Conservation (phyloP, 1,284 basidiomycete genomes). For the Coriolopsis trogii region DNA sequence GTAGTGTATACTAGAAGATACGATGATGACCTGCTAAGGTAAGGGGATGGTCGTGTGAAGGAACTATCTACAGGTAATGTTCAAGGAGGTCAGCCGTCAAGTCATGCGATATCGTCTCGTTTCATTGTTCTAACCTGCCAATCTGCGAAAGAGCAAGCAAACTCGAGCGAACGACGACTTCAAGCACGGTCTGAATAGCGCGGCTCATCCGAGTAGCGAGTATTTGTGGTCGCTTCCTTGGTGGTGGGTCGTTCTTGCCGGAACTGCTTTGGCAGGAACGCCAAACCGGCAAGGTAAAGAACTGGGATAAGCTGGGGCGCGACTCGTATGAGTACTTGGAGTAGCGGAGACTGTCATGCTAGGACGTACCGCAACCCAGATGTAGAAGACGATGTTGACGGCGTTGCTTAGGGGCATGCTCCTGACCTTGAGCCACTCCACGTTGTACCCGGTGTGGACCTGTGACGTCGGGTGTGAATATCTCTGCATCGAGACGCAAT, state of each 20-base stretch:
- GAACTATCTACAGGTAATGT: background rate
- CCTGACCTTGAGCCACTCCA: slow-evolving; percentile 49
- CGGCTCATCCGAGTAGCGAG: slow-evolving; percentile 6
- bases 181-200: slow-evolving; percentile 8
- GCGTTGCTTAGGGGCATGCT: slow-evolving; percentile 42
- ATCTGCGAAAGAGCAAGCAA: background rate
- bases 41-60: too few relatives aligned
- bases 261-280: slow-evolving; percentile 49
- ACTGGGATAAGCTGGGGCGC: slow-evolving; percentile 45
- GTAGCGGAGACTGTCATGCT: background rate
- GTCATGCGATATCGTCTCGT: too few relatives aligned
- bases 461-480: slow-evolving; percentile 30
- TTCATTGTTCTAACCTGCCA: too few relatives aligned
- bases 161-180: background rate
- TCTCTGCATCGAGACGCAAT: slow-evolving; percentile 39
- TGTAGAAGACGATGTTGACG: slow-evolving; percentile 48
- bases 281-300: slow-evolving; percentile 47
- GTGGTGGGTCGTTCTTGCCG: slow-evolving; percentile 39
- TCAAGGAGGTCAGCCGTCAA: background rate
- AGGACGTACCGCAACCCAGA: slow-evolving; percentile 56
- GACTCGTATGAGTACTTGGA: background rate
- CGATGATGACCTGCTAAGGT: too few relatives aligned
- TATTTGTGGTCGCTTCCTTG: slow-evolving; percentile 14
- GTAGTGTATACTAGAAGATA: too few relatives aligned
- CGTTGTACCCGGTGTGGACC: slow-evolving; percentile 49